phyloP scores from a whole-genome alignment of 495 filamentous ascomycete genomes.

The Collariella sp. region DNA sequence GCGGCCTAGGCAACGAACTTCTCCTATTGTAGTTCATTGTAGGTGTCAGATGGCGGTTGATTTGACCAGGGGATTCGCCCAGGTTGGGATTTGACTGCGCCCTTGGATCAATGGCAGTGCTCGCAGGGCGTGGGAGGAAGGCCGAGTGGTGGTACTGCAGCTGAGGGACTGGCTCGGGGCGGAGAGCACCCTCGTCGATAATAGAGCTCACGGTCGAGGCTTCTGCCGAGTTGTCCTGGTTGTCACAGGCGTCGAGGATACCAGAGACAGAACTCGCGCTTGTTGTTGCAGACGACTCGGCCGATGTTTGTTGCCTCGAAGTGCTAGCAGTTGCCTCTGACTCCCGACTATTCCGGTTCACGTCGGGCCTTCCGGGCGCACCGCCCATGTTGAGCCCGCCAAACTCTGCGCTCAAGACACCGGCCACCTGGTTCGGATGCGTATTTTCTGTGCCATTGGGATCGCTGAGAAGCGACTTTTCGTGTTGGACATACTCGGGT shows the following conservation, averaged over 20 bases:
- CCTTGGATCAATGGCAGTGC: conserved; percentile 29
- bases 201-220: conserved; percentile 38
- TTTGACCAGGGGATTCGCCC: conserved; percentile 29
- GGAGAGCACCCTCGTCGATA: conserved; percentile 29
- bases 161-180: conserved; percentile 38
- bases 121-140: conserved; percentile 33
- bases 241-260: conserved; percentile 35
- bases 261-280: conserved; percentile 45
- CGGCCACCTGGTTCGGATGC: conserved; percentile 5
- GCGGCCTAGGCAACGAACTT: conserved; percentile 53
- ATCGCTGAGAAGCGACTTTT: not conserved
- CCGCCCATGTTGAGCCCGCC: conserved; percentile 29
- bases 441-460: conserved; percentile 9
- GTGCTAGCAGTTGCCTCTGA: conserved; percentile 40
- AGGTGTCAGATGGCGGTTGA: conserved; percentile 52
- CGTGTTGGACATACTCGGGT: conserved; percentile 1
- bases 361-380: conserved; percentile 23
- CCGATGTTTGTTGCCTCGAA: conserved; percentile 36
- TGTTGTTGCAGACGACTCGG: conserved; percentile 39
- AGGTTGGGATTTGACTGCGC: conserved; percentile 41
- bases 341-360: conserved; percentile 40
- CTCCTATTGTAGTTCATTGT: conserved; percentile 40
- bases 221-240: conserved; percentile 30
- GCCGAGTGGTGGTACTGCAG: conserved; percentile 49
- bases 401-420: conserved; percentile 19